Conservation (phyloP, 176 grass and related monocot species). For the Leersia perrieri region DNA sequence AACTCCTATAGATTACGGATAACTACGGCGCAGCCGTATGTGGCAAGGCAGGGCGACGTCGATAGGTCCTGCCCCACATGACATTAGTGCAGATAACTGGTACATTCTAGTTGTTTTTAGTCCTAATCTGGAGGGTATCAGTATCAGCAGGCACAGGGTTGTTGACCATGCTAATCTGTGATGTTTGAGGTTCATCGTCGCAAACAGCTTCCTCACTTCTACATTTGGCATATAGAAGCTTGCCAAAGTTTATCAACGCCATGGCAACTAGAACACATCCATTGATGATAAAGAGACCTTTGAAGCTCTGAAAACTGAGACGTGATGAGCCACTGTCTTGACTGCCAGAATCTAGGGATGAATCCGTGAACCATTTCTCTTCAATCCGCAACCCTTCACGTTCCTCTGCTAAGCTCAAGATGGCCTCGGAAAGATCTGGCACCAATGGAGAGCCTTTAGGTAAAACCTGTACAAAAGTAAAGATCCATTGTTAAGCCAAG, state of each 20-base stretch:
- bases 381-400: neutral
- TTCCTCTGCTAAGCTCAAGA: constrained; percentile 47
- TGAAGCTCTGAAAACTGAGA: neutral
- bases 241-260: neutral
- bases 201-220: neutral
- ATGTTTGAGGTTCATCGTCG: neutral
- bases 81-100: neutral
- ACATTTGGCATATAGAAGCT: neutral
- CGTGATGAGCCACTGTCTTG: neutral
- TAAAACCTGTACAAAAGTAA: constrained; percentile 37
- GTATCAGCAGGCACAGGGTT: neutral
- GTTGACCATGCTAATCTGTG: neutral
- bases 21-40: no score
- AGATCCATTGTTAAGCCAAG: neutral
- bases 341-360: neutral
- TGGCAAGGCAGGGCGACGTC: no score
- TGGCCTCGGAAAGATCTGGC: constrained; percentile 44
- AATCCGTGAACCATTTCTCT: constrained; percentile 34
- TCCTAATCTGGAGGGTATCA: neutral
- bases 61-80: no score
- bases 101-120: neutral
- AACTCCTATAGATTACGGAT: no score
- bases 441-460: constrained; percentile 43
- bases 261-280: neutral
- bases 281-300: neutral